A percentile compares a stretch with the other conserved stretches of the same genome.
phyloP scores from a whole-genome alignment of 345 rosid species.

The Brassica juncea region DNA sequence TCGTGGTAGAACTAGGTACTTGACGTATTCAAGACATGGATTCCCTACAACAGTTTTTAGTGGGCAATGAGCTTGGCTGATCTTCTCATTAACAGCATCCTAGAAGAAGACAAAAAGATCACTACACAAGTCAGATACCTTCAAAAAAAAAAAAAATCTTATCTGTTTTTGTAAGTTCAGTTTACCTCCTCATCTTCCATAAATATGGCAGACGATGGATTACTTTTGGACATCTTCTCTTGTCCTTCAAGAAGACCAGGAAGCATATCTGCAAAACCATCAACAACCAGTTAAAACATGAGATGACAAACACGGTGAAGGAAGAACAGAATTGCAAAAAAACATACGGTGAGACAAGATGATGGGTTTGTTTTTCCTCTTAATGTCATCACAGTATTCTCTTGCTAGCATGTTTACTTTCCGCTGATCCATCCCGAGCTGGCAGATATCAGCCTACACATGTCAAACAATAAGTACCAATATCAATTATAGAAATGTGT shows the following conservation, averaged over 20 bases:
- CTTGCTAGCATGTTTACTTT: conserved; percentile 87
- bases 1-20: conserved; percentile 31
- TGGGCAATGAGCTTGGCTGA: conserved; percentile 54
- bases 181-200: conserved; percentile 93
- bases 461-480: background rate
- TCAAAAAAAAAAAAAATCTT: background rate
- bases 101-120: conserved; percentile 13
- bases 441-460: conserved; percentile 91
- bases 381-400: conserved; percentile 88
- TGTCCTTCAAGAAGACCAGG: conserved; percentile 92
- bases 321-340: background rate
- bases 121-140: conserved; percentile 11
- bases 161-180: background rate
- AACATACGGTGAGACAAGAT: conserved; percentile 82
- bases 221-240: conserved; percentile 93
- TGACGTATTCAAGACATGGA: conserved; percentile 86
- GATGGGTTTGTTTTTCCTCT: conserved; percentile 86
- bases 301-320: background rate
- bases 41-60: conserved; percentile 49
- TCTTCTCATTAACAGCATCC: conserved; percentile 84
- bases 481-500: background rate
- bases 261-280: conserved; percentile 66
- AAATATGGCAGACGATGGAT: conserved; percentile 75
- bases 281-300: background rate
- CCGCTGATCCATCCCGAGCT: conserved; percentile 90